phyloP scores from a whole-genome alignment of 1,284 basidiomycete genomes.

The Rhodotorula mucilaginosa region DNA sequence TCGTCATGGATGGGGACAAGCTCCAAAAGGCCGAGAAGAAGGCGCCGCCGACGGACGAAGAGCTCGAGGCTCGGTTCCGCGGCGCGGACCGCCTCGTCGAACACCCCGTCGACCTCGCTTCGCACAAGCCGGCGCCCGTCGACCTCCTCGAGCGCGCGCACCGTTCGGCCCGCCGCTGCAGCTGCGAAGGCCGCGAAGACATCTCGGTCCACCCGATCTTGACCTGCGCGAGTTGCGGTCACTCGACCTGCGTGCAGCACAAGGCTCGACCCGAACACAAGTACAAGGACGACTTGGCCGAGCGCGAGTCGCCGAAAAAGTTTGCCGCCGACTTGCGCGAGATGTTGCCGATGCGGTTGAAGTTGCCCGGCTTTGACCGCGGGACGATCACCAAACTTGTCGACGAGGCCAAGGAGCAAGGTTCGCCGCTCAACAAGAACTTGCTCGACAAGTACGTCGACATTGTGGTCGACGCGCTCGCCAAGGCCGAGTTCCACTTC shows the following conservation, averaged over 20 bases:
- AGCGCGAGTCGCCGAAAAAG: constrained; percentile 60
- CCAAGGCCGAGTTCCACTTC: constrained; percentile 68
- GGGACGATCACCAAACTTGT: constrained; percentile 13
- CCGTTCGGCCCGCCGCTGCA: constrained; percentile 73
- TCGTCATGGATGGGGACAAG: constrained; percentile 34
- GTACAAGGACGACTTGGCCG: constrained; percentile 54
- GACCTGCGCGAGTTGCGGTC: constrained; percentile 71
- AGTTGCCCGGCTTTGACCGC: constrained; percentile 57
- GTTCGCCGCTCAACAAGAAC: constrained; percentile 7
- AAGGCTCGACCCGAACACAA: constrained; percentile 87
- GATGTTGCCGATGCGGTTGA: constrained; percentile 80
- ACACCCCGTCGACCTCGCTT: constrained; percentile 67
- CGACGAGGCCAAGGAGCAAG: constrained; percentile 12
- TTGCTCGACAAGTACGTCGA: constrained; percentile 21
- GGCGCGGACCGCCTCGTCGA: constrained; percentile 66
- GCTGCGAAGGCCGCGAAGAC: constrained; percentile 80
- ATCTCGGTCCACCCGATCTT: constrained; percentile 69
- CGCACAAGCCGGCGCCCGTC: constrained; percentile 55
- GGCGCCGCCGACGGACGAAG: constrained; percentile 55
- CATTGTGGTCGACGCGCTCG: constrained; percentile 55
- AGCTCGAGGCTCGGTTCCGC: constrained; percentile 61
- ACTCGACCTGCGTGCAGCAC: constrained; percentile 78
- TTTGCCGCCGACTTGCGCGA: constrained; percentile 76
- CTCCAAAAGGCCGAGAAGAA: constrained; percentile 25
- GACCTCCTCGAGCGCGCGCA: constrained; percentile 66